Base-by-base conservation (phyloP, 2,329 filamentous ascomycete genomes). In the Diaporthe aspalathi region DNA sequence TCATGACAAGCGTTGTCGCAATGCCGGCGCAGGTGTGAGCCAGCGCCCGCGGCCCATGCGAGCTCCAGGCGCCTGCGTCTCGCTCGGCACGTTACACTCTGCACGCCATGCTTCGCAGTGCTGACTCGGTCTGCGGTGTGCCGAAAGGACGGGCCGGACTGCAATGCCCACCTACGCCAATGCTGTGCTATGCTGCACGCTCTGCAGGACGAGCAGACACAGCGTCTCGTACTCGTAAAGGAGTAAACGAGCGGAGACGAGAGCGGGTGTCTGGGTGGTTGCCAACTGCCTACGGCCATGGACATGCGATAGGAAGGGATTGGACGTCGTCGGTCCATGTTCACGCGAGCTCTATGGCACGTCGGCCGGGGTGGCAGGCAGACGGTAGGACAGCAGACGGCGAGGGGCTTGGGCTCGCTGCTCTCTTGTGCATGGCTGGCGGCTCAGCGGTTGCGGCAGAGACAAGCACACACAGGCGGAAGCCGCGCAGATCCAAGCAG, bases 111-210 rank as follows among this genome's bases (percentile, higher is more conserved):
- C 45, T 16, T 50, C 14, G 14, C 27, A 22, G 12, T 50, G 43
- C 60, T 65, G 60, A 65, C 60, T 65, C 60, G 60, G 60, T 14
- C 45, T 65, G 60, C 60, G 27, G 60, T 65, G 60, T 65, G 45
- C 60, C 60, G 60, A 65, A 38, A 50, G 45, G 60, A 50, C 60
- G 60, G 60, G 29, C 60, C 60, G 60, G 29, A 11, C 60, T 38
- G 60, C n/a, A 20, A 40, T 57, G 54, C 4, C 11, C 43, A 32
- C 24, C 24, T 32, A n/a, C 24, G 57, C 24, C 27, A 16, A n/a
- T 35, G 57, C 40, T 35, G 40, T 35, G 40, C 20, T 22, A 20
- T 49, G 20, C 27, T 35, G 24, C 24, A 27, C 29, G 40, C 11
- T 47, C 17, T 49, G 40, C 43, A 63, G 60, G 43, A 63, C 60